phyloP scores from a whole-genome alignment of 2,329 filamentous ascomycete genomes.

The Nigrospora osmanthi region DNA sequence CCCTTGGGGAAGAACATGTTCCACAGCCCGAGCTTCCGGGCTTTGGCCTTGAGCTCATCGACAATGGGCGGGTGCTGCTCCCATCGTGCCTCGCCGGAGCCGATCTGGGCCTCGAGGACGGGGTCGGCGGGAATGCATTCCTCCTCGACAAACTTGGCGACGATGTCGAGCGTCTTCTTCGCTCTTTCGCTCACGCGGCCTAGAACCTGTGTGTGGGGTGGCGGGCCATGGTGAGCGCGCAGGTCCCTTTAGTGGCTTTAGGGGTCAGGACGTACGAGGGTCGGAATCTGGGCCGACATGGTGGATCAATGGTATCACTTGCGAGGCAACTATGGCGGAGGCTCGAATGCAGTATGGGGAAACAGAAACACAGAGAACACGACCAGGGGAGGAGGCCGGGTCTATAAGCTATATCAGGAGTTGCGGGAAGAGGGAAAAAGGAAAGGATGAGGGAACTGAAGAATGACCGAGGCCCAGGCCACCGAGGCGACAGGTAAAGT shows the following conservation, averaged over 20 bases:
- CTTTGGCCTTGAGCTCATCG: conserved; percentile 83
- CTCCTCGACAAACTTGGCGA: conserved; percentile 95
- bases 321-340: no score
- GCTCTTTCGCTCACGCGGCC: conserved; percentile 73
- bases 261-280: conserved; percentile 20
- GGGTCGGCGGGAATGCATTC: conserved; percentile 85
- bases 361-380: no score
- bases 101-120: conserved; percentile 73
- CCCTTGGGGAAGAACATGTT: conserved; percentile 96
- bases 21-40: conserved; percentile 80
- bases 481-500: no score
- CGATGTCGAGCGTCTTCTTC: conserved; percentile 74
- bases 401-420: no score
- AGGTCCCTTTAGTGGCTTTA: conserved; percentile 3
- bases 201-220: conserved; percentile 30
- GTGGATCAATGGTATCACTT: neutral
- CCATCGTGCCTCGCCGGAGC: conserved; percentile 71
- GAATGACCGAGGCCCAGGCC: no score
- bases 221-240: no score
- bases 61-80: conserved; percentile 70
- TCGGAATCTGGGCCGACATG: conserved; percentile 22
- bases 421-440: no score
- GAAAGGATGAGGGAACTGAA: no score
- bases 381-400: no score
- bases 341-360: no score